Base-by-base conservation (phyloP, 2,329 filamentous ascomycete species). In the Alternaria brassicicola region DNA sequence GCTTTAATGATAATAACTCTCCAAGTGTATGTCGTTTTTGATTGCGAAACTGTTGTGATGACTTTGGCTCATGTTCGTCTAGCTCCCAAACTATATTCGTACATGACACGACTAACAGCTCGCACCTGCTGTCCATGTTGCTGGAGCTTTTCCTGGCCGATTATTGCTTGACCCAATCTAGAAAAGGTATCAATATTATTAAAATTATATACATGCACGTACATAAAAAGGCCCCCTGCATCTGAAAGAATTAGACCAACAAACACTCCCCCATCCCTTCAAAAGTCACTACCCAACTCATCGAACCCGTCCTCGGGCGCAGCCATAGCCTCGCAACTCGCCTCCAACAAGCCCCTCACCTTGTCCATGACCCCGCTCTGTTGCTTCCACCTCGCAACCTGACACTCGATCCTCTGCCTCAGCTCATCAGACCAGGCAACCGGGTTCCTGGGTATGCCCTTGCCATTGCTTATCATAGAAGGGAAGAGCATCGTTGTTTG, bases 281-380 rank as follows among this genome's bases (percentile, higher is more conserved):
- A 68, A 15, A 64, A 55, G 2, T 71, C 63, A 41, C 61, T 68
- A 0, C 38, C 59, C 21, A 64, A 5, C 15, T 66, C 56, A 47
- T 74, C 72, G 39, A 74, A 75, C 0, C 64, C 66, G 41, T 75
- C 65, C 4, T 73, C 71, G 5, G 71, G 64, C 2, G 71, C 13
- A 3, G 59, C 51, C 19, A 74, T 56, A 1, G 61, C 63, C 41
- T 66, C 64, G 17, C 64, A 66, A 8, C 69, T 71, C 6, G 43
- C 54, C 10, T 49, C 49, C 41, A 75, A 30, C 12, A 76, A 9
- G 1, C 19, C 15, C 3, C 48, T 43, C 26, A 76, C 46, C 54
- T 67, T 63, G n/a, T 63, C 57, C 12, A 72, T 54, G 1, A 59
- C 55, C 0, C 51, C 43, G 39, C 50, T 53, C 49, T 74, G 71